Evolutionary conservation across 192 early-diverging fungal genomes (phyloP).

Genomic region (Pecoramyces ruminantium): DNA sequence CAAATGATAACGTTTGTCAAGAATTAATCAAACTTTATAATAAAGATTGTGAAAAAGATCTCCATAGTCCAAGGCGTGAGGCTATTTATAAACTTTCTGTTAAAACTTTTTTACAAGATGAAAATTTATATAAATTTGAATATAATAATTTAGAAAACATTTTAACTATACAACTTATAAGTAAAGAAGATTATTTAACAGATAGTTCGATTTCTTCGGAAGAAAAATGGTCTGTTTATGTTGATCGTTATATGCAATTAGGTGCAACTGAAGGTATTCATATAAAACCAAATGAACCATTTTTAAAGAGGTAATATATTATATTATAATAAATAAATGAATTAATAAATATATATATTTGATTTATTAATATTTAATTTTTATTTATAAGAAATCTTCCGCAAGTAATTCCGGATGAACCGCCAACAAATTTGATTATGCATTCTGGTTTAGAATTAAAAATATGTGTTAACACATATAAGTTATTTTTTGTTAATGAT

Average conservation of each 20-base stretch:
- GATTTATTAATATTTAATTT: too few relatives aligned
- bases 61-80: conserved; percentile 20
- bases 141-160: conserved; percentile 40
- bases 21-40: conserved; percentile 23
- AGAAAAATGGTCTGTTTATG: conserved; percentile 89
- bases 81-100: conserved; percentile 26
- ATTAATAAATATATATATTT: too few relatives aligned
- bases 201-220: conserved; percentile 68
- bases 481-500: conserved; percentile 86
- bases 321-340: too few relatives aligned
- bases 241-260: conserved; percentile 84
- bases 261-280: conserved; percentile 54
- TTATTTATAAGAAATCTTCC: neutral
- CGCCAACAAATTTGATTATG: conserved; percentile 36
- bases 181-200: conserved; percentile 71
- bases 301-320: conserved; percentile 46
- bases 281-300: conserved; percentile 31
- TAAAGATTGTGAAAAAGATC: conserved; percentile 19
- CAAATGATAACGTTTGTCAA: conserved; percentile 10
- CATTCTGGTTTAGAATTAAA: conserved; percentile 81
- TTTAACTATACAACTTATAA: conserved; percentile 74
- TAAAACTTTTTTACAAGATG: conserved; percentile 35
- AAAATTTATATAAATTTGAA: conserved; percentile 65
- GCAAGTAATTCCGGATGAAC: neutral
- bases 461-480: conserved; percentile 93